These are phyloP conservation scores for Metschnikowia hibisci DNA, from an alignment of 805 yeast genomes.

Conservation along the genomic window DNA sequence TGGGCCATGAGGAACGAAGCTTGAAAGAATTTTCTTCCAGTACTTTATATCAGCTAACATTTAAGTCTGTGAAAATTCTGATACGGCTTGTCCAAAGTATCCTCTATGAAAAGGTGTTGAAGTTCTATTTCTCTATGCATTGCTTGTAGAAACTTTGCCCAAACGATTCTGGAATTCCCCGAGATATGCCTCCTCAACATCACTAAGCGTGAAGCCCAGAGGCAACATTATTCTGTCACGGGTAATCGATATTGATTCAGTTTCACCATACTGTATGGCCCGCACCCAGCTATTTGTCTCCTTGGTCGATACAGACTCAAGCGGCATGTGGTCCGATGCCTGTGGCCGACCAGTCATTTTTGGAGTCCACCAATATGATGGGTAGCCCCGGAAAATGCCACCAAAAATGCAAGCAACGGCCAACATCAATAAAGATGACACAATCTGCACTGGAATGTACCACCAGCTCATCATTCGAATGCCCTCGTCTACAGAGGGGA, in stretches of 20 bases:
- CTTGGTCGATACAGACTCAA: background rate
- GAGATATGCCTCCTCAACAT: background rate
- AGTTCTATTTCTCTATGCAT: background rate
- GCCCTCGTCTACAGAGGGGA: conserved; percentile 47
- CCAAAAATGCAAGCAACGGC: conserved; percentile 51
- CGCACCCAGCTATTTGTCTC: background rate
- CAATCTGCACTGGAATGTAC: conserved; percentile 53
- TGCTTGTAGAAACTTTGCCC: background rate
- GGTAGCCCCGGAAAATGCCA: conserved; percentile 51
- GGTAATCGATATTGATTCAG: background rate
- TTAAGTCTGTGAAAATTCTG: no score
- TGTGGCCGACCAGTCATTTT: background rate
- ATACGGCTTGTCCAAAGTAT: no score
- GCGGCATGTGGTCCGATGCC: background rate
- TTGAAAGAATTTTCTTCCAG: conserved; percentile 4
- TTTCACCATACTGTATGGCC: background rate
- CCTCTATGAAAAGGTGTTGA: no score
- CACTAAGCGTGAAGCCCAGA: background rate
- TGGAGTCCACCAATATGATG: conserved; percentile 59
- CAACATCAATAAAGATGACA: conserved; percentile 46
- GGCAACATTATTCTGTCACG: background rate
- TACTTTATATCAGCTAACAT: no score
- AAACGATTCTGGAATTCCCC: conserved; percentile 2
- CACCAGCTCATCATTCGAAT: conserved; percentile 59
- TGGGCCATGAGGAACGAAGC: conserved; percentile 70